Evolutionary conservation across 345 rosid genomes (phyloP).

Genomic region (Hypericum androsaemum): DNA sequence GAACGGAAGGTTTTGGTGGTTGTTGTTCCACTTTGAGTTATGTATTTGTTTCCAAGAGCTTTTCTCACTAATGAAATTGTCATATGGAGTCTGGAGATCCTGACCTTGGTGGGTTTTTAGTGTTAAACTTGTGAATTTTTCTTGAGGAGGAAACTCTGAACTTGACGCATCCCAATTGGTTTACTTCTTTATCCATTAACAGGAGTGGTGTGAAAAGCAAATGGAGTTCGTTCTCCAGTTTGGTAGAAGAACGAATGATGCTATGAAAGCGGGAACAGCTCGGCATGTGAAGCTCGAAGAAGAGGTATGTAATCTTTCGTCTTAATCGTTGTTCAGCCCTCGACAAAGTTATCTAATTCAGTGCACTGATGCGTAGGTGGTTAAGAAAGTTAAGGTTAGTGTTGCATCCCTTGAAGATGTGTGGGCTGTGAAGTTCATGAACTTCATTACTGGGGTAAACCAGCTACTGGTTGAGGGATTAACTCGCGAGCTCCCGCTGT

Average conservation of each 20-base stretch:
- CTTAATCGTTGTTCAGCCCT: background rate
- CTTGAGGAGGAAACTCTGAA: background rate
- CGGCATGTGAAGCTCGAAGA: slow-evolving; percentile 65
- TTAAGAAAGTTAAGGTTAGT: slow-evolving; percentile 35
- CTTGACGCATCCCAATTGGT: background rate
- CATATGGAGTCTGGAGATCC: too few species aligned
- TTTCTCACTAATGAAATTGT: too few species aligned
- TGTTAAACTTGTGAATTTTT: background rate
- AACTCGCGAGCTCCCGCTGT: slow-evolving; percentile 81
- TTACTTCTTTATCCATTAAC: slow-evolving; percentile 4
- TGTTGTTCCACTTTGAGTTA: too few species aligned
- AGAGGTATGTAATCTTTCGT: slow-evolving; percentile 46
- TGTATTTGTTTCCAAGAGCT: too few species aligned
- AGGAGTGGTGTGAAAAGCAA: slow-evolving; percentile 95
- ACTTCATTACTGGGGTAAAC: slow-evolving; percentile 49
- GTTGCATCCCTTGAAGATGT: slow-evolving; percentile 49
- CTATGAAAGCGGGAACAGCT: slow-evolving; percentile 64
- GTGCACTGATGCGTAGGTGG: slow-evolving; percentile 32
- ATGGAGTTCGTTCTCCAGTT: slow-evolving; percentile 47
- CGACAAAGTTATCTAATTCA: background rate
- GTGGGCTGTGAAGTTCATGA: slow-evolving; percentile 60
- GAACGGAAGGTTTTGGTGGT: too few species aligned
- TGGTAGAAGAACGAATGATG: slow-evolving; percentile 36
- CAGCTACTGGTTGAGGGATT: slow-evolving; percentile 59
- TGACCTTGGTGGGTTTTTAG: slow-evolving; percentile 3